phyloP scores from a whole-genome alignment of 768 basidiomycete genomes.

The Amanita jacksonii region DNA sequence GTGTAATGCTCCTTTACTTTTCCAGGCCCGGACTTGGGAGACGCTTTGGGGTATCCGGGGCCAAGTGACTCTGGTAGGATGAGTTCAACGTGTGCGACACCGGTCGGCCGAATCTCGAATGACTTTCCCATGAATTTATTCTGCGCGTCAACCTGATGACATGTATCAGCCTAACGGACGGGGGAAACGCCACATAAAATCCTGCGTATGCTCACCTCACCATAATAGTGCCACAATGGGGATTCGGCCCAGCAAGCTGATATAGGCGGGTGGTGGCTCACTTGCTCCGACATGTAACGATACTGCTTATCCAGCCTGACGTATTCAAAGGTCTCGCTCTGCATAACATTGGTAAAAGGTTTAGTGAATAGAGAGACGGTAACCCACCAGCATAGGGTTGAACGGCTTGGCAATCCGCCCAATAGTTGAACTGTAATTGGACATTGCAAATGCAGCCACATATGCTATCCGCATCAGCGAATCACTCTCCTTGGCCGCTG shows the following conservation, averaged over 20 bases:
- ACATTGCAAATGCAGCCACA: conserved; percentile 96
- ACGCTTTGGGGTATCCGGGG: conserved; percentile 50
- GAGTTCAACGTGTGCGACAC: conserved; percentile 85
- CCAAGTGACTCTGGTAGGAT: conserved; percentile 61
- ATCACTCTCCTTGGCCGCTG: conserved; percentile 68
- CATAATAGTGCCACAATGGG: conserved; percentile 83
- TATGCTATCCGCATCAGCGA: conserved; percentile 80
- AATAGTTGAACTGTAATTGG: conserved; percentile 93
- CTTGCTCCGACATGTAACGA: conserved; percentile 92
- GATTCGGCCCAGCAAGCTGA: conserved; percentile 94
- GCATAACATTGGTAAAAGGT: background rate
- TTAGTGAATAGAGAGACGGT: background rate
- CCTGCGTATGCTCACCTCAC: conserved; percentile 46
- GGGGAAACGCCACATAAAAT: background rate
- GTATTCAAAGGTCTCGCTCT: conserved; percentile 95
- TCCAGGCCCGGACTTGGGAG: conserved; percentile 28
- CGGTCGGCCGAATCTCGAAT: conserved; percentile 93
- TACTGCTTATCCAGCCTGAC: conserved; percentile 82
- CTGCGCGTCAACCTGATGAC: conserved; percentile 81
- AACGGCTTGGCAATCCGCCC: conserved; percentile 96
- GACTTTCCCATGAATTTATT: conserved; percentile 96
- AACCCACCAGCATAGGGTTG: conserved; percentile 84
- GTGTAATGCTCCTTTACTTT: conserved; percentile 84
- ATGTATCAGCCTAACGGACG: background rate
- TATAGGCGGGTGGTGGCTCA: conserved; percentile 95